Conservation (phyloP, 441 rosid species). For the Kokia cookei region DNA sequence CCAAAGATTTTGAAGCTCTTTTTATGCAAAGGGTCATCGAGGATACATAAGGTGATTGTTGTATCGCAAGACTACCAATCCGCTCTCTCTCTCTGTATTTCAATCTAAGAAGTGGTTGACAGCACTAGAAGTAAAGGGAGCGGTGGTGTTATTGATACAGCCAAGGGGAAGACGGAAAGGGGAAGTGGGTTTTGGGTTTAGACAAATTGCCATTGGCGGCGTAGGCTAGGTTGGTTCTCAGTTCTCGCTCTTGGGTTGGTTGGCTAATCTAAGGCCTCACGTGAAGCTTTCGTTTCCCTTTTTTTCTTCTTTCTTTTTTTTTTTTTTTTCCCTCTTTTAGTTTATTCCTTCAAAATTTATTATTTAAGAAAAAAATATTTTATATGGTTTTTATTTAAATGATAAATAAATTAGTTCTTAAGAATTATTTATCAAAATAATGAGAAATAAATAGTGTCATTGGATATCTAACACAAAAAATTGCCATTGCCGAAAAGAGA, state of each 20-base stretch:
- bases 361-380: neutral
- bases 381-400: too few relatives aligned
- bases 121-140: neutral
- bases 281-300: too few relatives aligned
- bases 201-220: neutral
- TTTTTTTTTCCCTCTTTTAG: too few relatives aligned
- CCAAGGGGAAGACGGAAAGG: neutral
- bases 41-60: neutral
- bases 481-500: too few relatives aligned
- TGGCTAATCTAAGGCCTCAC: neutral
- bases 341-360: too few relatives aligned
- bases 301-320: too few relatives aligned
- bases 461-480: too few relatives aligned
- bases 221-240: neutral
- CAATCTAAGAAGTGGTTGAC: neutral
- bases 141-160: neutral
- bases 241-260: neutral
- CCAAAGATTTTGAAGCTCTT: conserved; percentile 2
- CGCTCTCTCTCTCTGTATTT: neutral
- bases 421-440: too few relatives aligned
- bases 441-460: too few relatives aligned
- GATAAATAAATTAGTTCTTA: too few relatives aligned
- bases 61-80: neutral
- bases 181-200: neutral
- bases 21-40: neutral